Conservation (phyloP, 345 rosid species). For the Lumnitzera racemosa region DNA sequence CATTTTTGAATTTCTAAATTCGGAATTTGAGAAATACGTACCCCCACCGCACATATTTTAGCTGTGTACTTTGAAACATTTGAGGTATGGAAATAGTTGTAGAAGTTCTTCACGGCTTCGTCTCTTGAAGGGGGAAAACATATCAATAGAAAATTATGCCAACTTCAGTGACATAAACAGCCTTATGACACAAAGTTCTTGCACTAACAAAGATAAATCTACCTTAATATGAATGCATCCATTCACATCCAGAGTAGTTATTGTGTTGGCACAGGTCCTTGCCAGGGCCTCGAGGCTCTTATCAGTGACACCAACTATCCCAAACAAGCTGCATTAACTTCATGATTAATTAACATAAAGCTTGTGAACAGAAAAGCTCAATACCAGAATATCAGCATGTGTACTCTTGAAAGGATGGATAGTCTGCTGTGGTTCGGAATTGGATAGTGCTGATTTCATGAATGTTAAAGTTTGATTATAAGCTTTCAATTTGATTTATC, state of each 20-base stretch:
- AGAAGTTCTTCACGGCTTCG: constrained; percentile 70
- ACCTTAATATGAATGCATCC: constrained; percentile 92
- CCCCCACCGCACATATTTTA: constrained; percentile 12
- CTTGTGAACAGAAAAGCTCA: background rate
- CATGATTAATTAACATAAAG: constrained; percentile 12
- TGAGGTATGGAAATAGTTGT: constrained; percentile 57
- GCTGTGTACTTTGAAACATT: constrained; percentile 92
- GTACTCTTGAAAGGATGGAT: too few relatives aligned
- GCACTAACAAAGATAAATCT: constrained; percentile 3
- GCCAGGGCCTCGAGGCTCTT: constrained; percentile 67
- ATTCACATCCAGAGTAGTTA: constrained; percentile 85
- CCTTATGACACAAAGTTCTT: background rate
- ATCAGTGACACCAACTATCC: constrained; percentile 89
- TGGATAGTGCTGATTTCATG: too few relatives aligned
- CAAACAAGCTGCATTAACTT: constrained; percentile 68
- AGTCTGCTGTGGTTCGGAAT: too few relatives aligned
- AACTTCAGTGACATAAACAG: background rate
- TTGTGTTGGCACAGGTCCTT: constrained; percentile 52
- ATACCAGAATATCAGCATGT: too few relatives aligned
- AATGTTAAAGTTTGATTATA: too few relatives aligned
- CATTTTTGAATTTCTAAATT: too few relatives aligned
- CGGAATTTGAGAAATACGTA: too few relatives aligned
- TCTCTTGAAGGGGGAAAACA: constrained; percentile 29
- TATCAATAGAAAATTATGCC: background rate
- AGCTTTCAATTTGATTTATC: too few relatives aligned